phyloP scores from a whole-genome alignment of 495 filamentous ascomycete genomes.

The Talaromyces liani region DNA sequence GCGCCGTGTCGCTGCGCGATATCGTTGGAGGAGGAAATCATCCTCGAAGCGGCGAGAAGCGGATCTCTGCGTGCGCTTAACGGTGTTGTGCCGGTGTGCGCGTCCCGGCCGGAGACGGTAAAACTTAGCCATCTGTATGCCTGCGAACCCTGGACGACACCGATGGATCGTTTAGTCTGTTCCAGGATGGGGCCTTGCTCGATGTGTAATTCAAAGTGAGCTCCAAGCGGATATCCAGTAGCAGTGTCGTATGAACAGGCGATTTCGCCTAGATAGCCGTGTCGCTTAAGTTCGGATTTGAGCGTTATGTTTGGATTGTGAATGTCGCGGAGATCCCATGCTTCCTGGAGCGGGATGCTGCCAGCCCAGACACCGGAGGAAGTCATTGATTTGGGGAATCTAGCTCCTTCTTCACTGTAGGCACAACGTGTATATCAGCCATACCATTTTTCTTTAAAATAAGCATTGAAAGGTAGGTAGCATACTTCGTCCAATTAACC shows the following conservation, averaged over 20 bases:
- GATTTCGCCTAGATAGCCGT: conserved; percentile 57
- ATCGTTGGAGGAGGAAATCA: conserved; percentile 61
- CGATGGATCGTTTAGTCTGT: conserved; percentile 51
- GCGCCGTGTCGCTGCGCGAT: conserved; percentile 47
- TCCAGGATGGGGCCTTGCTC: conserved; percentile 73
- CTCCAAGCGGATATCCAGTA: conserved; percentile 51
- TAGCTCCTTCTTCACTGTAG: conserved; percentile 63
- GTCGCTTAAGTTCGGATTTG: conserved; percentile 59
- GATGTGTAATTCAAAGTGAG: conserved; percentile 80
- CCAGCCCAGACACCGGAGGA: conserved; percentile 73
- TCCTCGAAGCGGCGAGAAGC: conserved; percentile 56
- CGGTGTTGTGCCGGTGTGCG: conserved; percentile 71
- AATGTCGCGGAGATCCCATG: conserved; percentile 51
- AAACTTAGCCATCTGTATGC: conserved; percentile 66
- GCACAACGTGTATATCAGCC: not conserved
- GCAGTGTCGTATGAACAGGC: conserved; percentile 46
- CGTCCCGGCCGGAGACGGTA: conserved; percentile 56
- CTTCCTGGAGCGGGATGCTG: conserved; percentile 52
- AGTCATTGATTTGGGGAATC: conserved; percentile 73
- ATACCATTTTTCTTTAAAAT: not conserved
- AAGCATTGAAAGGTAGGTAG: not conserved
- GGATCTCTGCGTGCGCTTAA: conserved; percentile 54
- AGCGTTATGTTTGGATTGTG: conserved; percentile 52
- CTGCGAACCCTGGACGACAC: conserved; percentile 62
- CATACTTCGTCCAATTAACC: conserved; percentile 73